phyloP scores from a whole-genome alignment of 768 basidiomycete genomes.

The Nidula microcarpa region DNA sequence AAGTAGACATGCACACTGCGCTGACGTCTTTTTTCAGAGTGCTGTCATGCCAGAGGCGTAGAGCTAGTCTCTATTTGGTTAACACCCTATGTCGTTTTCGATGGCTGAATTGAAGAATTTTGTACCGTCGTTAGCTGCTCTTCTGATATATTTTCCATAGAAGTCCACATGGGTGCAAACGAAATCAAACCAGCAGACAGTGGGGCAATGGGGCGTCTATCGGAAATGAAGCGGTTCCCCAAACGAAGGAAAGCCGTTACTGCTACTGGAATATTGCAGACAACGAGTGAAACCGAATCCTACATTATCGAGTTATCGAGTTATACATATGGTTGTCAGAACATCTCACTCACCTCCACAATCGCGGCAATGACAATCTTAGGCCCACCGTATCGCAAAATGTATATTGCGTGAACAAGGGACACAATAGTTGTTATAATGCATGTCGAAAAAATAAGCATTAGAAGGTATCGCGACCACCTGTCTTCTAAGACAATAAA shows the following conservation, averaged over 20 bases:
- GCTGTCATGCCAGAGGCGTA: no score
- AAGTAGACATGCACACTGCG: no score
- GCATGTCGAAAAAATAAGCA: conserved; percentile 9
- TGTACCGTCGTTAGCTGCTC: no score
- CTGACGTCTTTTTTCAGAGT: no score
- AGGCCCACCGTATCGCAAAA: conserved; percentile 17
- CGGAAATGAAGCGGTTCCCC: background rate
- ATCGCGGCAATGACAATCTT: conserved; percentile 23
- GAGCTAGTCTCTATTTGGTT: no score
- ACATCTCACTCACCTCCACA: conserved; percentile 13
- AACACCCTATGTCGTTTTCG: no score
- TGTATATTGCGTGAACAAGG: conserved; percentile 21
- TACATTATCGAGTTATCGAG: background rate
- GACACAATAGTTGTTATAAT: conserved; percentile 12
- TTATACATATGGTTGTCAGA: background rate
- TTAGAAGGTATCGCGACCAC: conserved; percentile 2
- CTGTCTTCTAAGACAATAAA: conserved; percentile 3
- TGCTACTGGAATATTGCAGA: conserved; percentile 15
- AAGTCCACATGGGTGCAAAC: no score
- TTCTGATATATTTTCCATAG: no score
- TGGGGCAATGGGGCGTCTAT: background rate
- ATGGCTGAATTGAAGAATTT: no score
- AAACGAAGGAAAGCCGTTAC: conserved; percentile 6
- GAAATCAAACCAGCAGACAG: no score
- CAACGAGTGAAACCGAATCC: conserved; percentile 8